Base-by-base conservation (phyloP, 208 protist genomes). In the Borovskyia barvae region DNA sequence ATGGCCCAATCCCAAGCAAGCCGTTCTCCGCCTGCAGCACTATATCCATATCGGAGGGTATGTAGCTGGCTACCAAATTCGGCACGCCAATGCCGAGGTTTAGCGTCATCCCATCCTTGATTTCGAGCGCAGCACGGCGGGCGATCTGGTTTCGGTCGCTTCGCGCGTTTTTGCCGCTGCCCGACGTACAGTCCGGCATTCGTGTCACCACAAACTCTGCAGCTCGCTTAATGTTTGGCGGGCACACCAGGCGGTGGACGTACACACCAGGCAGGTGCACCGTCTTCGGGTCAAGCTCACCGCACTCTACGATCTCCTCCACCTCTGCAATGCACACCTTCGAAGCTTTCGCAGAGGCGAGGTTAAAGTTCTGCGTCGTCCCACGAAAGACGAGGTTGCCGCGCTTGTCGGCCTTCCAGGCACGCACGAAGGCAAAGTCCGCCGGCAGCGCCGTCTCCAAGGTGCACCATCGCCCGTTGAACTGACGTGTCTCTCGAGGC, bases 61-160 rank as follows among this genome's bases (percentile, higher is more conserved):
- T 56, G 65, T 88, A 97, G 72, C 86, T 92, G 41, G 69, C 72
- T 2, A 93, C 87, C 12, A 97, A 53, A 30, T 88, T 98, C 30
- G 96, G 96, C 42, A 98, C 93, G 39, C 96, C 96, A 40, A 98
- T 97, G 26, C 96, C 96, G 1, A 98, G 63, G 65, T 98, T 98
- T 26, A 94, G 82, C 29, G 93, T 90, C 90, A 97, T 97, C 33
- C 94, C 93, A 39, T 98, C 88, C 62, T 88, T 28, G 29, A 98
- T 86, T 65, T 98, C 95, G 12, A 95, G 52, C 6, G 90, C 95
- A 7, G 95, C 94, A 33, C 95, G 77, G 22, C 81, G 62, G 3
- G 86, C 92, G 30, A 98, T 97, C 28, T 51, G 45, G 36, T 86
- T 46, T 9, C 45, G 46, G 25, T 37, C 30, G 2, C 41, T 56